Conservation (phyloP, 441 rosid genomes). For the Gossypium lobatum region DNA sequence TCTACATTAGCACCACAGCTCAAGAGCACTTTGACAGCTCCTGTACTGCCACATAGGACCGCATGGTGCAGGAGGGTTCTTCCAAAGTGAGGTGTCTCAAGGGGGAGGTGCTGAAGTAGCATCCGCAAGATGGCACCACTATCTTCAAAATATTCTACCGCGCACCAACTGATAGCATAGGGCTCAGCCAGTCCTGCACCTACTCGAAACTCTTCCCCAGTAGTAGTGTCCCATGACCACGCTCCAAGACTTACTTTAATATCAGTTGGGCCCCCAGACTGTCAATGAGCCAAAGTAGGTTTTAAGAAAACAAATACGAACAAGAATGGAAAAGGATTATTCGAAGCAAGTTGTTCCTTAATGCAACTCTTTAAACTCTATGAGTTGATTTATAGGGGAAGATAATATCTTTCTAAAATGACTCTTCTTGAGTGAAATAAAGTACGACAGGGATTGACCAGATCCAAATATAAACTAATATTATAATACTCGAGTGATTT, state of each 20-base stretch:
- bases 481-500: neutral
- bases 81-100: constrained; percentile 48
- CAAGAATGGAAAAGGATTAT: neutral
- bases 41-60: constrained; percentile 67
- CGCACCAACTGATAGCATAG: constrained; percentile 82
- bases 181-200: constrained; percentile 99
- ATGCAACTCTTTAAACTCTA: neutral
- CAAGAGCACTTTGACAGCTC: constrained; percentile 65
- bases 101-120: constrained; percentile 48
- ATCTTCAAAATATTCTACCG: constrained; percentile 85
- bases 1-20: constrained; percentile 59
- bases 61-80: constrained; percentile 95
- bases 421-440: neutral
- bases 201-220: constrained; percentile 87
- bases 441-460: neutral
- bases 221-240: constrained; percentile 89
- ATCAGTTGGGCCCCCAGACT: constrained; percentile 64
- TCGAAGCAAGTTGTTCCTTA: neutral
- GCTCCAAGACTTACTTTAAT: constrained; percentile 73
- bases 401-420: neutral
- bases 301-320: neutral
- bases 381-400: neutral
- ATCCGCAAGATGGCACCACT: constrained; percentile 67
- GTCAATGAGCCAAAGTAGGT: constrained; percentile 11
- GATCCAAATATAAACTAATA: neutral